Base-by-base conservation (phyloP, 352 stramenopile genomes). In the Phytophthora pisi region DNA sequence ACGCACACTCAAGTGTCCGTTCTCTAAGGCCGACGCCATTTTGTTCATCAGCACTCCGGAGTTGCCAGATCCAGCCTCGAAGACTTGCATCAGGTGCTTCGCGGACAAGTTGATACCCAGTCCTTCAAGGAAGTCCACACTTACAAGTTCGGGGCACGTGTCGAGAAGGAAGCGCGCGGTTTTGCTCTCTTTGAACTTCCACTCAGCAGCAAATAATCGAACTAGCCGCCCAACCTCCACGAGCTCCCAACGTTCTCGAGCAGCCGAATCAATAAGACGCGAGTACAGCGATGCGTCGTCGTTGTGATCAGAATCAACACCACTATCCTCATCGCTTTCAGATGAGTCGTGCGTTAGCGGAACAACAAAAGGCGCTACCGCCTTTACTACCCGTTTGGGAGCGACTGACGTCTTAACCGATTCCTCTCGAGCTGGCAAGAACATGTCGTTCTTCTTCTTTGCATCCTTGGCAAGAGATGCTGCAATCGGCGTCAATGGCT, bases 61-160 rank as follows among this genome's bases (percentile, higher is more conserved):
- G 1, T 73, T 86, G 6, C 85, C 81, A 0, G 88, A 96, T 2
- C 88, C 86, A 10, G 67, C 62, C 16, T 89, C 81, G 66, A 96
- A 90, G 13, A 95, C 79, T 60, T 67, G 59, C n/a, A 96, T 53
- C 45, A 96, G 68, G 24, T 95, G 79, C 24, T 77, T 65, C 4
- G 78, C 64, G 2, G 70, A 72, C 40, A 96, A 57, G 5, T 77
- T 74, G 6, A 93, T 73, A 64, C 75, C 75, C 26, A 96, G 72
- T 4, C 88, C 88, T 72, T 96, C 88, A 4, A 96, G 61, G 47
- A 96, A 96, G n/a, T 96, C 88, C 10, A 92, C 84, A 50, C 78
- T 92, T 43, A 96, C 88, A 9, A 96, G 79, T 61, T 96, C 88
- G 4, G 88, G 82, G 38, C 86, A 96, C 24, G 70, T 81, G 11